phyloP scores from a whole-genome alignment of 495 filamentous ascomycete species.

The Penicillium nucicola region DNA sequence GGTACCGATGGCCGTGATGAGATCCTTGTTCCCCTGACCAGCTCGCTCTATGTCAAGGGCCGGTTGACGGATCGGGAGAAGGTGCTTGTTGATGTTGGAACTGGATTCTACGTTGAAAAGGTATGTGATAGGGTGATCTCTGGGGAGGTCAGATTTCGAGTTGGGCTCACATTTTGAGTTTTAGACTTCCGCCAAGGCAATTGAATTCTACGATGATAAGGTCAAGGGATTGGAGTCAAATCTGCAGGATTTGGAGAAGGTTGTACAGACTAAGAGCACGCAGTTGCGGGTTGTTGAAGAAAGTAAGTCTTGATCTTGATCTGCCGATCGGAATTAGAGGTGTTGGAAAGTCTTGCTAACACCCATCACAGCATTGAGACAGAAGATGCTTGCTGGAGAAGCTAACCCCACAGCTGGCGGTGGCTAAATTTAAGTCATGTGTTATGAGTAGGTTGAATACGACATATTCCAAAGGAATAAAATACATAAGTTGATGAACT shows the following conservation, averaged over 20 bases:
- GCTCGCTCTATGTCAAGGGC: constrained; percentile 90
- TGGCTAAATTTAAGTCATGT: constrained; percentile 15
- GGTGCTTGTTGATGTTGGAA: constrained; percentile 93
- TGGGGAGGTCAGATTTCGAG: not conserved
- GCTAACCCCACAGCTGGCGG: constrained; percentile 25
- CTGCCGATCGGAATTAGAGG: no score
- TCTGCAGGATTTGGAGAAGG: constrained; percentile 80
- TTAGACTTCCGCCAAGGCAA: constrained; percentile 67
- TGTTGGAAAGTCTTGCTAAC: constrained; percentile 11
- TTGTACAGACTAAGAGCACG: constrained; percentile 78
- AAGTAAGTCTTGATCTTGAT: constrained; percentile 47
- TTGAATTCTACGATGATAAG: constrained; percentile 81
- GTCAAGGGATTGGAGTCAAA: constrained; percentile 75
- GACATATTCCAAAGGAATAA: not conserved
- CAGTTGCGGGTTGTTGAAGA: constrained; percentile 88
- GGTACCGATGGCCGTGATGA: constrained; percentile 40
- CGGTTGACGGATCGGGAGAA: constrained; percentile 69
- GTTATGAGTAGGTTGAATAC: not conserved
- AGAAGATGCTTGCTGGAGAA: constrained; percentile 46
- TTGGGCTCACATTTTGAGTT: not conserved
- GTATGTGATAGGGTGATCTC: constrained; percentile 29
- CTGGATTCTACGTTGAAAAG: constrained; percentile 97
- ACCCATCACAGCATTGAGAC: constrained; percentile 36
- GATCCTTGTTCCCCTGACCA: constrained; percentile 87
- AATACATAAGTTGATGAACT: not conserved